Evolutionary conservation across 2,329 filamentous ascomycete genomes (phyloP), one percentile per base, ranked within the genome.

Genomic region (Nakataea oryzae): DNA sequence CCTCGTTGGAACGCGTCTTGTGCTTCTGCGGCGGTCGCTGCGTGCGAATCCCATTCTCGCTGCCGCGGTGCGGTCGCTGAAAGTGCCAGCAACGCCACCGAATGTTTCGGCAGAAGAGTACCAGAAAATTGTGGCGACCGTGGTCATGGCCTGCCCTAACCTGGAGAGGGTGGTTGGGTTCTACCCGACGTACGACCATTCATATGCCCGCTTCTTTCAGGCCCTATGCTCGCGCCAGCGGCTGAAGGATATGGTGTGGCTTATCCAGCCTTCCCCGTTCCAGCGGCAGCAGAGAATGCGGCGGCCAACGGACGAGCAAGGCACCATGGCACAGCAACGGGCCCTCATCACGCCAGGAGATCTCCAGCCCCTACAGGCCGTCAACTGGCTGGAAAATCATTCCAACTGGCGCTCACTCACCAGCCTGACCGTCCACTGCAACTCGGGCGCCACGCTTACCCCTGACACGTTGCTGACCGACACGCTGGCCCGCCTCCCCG

Each of bases 111-210:
- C 73, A 24, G 78, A 80, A 47, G 75, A 80, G 57, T 87, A 87
- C 67, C 77, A 84, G 63, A 79, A 85, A 65, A 70, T 84, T 3
- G 76, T 86, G 1, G 84, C 85, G 0, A 81, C 85, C 6, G 72
- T 88, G 28, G 76, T 88, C 63, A 86, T 86, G 84, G 80, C 83
- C 0, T 88, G 85, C 62, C 85, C 85, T 2, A 87, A 87, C 65
- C 74, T 88, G 13, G 85, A 88, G 71, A 76, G 78, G 59, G 73
- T 88, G 8, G 73, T 78, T 13, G 84, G 85, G 0, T 80, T 82
- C 54, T 77, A 82, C 62, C 77, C 79, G 2, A 70, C 73, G 3
- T 86, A 86, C 68, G 75, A 81, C 62, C 81, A 86, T 70, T 76
- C 78, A 1, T 86, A 82, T 66, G 81, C 77, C 69, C 79, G 80